Percentiles rank a stretch among this genome's conserved stretches.
phyloP scores from a whole-genome alignment of 2,329 filamentous ascomycete genomes.

The Neofusicoccum parvum region DNA sequence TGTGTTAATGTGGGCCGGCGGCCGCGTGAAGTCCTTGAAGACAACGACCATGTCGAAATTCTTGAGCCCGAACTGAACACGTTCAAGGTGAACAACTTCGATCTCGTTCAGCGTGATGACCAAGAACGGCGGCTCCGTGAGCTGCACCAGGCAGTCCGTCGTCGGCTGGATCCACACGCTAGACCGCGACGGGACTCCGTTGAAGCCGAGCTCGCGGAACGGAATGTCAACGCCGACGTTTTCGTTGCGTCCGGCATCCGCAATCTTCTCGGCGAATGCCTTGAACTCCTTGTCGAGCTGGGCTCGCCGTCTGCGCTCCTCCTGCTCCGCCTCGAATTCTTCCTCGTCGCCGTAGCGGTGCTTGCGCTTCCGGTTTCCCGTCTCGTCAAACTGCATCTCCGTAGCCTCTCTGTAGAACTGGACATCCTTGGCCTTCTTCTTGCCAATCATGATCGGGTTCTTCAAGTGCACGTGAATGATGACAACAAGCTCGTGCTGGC shows the following conservation, averaged over 20 bases:
- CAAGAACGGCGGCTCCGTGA: slow-evolving; percentile 96
- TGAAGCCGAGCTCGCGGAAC: slow-evolving; percentile 94
- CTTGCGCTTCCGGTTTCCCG: slow-evolving; percentile 95
- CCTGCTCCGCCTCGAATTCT: slow-evolving; percentile 97
- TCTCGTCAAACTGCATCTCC: slow-evolving; percentile 98
- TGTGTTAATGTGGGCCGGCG: slow-evolving; percentile 93
- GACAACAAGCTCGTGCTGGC: slow-evolving; percentile 92
- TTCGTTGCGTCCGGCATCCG: slow-evolving; percentile 89
- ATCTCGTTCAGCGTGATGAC: slow-evolving; percentile 95
- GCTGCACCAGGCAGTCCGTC: slow-evolving; percentile 93
- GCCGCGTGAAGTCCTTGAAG: slow-evolving; percentile 93
- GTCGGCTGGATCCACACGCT: slow-evolving; percentile 96
- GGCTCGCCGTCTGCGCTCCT: slow-evolving; percentile 87
- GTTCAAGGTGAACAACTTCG: slow-evolving; percentile 92
- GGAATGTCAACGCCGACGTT: slow-evolving; percentile 94
- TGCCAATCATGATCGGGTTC: slow-evolving; percentile 96
- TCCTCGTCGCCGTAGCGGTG: slow-evolving; percentile 98
- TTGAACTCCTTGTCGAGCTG: slow-evolving; percentile 96
- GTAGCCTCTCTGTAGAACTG: slow-evolving; percentile 98
- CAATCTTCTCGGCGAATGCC: slow-evolving; percentile 94
- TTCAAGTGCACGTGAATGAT: slow-evolving; percentile 98
- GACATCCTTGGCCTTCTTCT: slow-evolving; percentile 98
- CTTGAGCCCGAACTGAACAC: slow-evolving; percentile 93
- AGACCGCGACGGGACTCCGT: slow-evolving; percentile 91
- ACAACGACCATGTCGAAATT: slow-evolving; percentile 99